Conservation (phyloP, 148 eudicot species). For the Agrostemma githago region DNA sequence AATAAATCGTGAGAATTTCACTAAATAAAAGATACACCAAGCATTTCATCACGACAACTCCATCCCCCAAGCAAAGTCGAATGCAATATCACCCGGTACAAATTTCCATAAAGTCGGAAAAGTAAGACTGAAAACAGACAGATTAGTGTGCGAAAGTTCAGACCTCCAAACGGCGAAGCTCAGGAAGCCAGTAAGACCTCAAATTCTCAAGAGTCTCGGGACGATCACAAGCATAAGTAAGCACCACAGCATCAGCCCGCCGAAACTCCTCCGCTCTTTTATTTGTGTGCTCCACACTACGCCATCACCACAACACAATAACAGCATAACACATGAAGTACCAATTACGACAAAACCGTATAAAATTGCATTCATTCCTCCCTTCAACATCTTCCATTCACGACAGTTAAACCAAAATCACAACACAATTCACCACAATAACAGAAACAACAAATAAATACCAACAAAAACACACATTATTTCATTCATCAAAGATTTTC, state of each 20-base stretch:
- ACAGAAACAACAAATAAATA: neutral
- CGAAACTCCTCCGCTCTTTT: constrained; percentile 69
- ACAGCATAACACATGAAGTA: neutral
- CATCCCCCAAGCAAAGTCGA: neutral
- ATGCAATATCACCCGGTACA: too few species aligned
- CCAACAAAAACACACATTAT: neutral
- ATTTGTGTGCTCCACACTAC: constrained; percentile 60
- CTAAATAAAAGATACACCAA: neutral
- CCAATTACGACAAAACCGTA: neutral
- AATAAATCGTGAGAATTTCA: neutral
- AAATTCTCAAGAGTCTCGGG: constrained; percentile 68
- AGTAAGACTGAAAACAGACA: neutral
- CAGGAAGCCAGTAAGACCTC: constrained; percentile 90
- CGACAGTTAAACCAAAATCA: too few species aligned
- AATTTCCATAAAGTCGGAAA: neutral
- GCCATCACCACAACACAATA: constrained; percentile 32
- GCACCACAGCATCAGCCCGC: constrained; percentile 88
- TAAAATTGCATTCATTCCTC: neutral
- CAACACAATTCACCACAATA: neutral
- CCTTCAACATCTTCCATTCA: neutral
- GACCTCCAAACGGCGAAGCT: constrained; percentile 87
- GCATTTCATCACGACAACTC: neutral
- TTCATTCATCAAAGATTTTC: too few species aligned
- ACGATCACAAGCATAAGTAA: constrained; percentile 90
- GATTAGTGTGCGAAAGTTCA: neutral